Evolutionary conservation across 768 basidiomycete species (phyloP).

Genomic region (Rhodotorula sphaerocarpa): DNA sequence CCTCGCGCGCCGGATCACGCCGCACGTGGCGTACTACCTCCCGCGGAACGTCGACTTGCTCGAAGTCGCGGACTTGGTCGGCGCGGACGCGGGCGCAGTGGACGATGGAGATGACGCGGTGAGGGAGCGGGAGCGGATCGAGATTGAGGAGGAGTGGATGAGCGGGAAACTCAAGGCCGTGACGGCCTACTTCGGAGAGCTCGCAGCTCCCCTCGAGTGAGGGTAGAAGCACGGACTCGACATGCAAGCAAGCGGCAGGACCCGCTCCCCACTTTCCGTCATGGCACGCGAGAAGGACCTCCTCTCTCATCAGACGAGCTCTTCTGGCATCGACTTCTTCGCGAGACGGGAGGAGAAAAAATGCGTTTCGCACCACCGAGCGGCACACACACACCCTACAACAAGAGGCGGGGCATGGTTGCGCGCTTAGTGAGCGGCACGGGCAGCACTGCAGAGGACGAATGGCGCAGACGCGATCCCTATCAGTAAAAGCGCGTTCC

Average conservation of each 20-base stretch:
- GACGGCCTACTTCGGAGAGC: slow-evolving; percentile 86
- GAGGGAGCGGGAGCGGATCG: slow-evolving; percentile 54
- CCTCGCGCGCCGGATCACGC: slow-evolving; percentile 61
- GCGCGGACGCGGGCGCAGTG: no score
- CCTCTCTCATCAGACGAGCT: no score
- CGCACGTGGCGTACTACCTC: slow-evolving; percentile 79
- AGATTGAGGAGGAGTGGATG: slow-evolving; percentile 97
- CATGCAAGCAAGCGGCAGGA: no score
- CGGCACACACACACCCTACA: no score
- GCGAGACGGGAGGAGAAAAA: no score
- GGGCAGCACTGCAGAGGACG: neutral
- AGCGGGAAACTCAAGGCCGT: slow-evolving; percentile 83
- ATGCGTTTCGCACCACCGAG: no score
- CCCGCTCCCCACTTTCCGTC: no score
- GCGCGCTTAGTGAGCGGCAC: neutral
- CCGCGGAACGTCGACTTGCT: slow-evolving; percentile 69
- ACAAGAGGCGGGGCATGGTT: slow-evolving; percentile 19
- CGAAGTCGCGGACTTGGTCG: slow-evolving; percentile 54
- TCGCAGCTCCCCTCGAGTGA: slow-evolving; percentile 44
- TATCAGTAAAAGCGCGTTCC: no score
- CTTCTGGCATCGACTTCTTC: no score
- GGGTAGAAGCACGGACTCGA: no score
- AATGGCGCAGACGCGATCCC: neutral
- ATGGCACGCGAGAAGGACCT: no score
- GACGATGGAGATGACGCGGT: no score